Evolutionary conservation across 805 yeast species (phyloP).

Genomic region (Cyberlindnera americana): DNA sequence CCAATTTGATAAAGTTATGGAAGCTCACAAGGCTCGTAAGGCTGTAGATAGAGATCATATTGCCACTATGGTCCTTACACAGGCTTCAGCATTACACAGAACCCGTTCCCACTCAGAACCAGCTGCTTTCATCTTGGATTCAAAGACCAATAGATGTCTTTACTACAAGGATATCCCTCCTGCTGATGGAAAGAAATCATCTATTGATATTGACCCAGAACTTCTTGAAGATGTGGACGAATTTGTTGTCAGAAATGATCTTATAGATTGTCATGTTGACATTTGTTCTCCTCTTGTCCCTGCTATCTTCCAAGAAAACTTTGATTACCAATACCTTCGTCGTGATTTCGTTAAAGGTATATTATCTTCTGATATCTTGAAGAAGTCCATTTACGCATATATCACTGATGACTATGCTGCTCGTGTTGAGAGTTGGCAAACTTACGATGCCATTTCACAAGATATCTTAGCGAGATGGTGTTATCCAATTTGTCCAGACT

Average conservation of each 20-base stretch:
- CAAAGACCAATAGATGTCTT: slow-evolving; percentile 68
- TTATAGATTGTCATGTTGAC: slow-evolving; percentile 95
- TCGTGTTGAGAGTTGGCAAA: slow-evolving; percentile 92
- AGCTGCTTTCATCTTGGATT: slow-evolving; percentile 80
- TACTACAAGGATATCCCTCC: slow-evolving; percentile 77
- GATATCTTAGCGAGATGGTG: slow-evolving; percentile 90
- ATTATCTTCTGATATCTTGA: slow-evolving; percentile 81
- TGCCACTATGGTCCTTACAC: slow-evolving; percentile 88
- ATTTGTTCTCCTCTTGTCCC: slow-evolving; percentile 94
- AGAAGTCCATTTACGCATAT: slow-evolving; percentile 87
- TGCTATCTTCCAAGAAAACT: slow-evolving; percentile 92
- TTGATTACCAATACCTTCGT: slow-evolving; percentile 86
- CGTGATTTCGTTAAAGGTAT: slow-evolving; percentile 89
- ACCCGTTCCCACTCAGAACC: slow-evolving; percentile 79
- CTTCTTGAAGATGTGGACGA: slow-evolving; percentile 70
- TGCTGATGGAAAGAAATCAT: slow-evolving; percentile 38
- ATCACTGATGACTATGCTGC: slow-evolving; percentile 80
- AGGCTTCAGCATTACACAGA: slow-evolving; percentile 80
- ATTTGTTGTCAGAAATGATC: slow-evolving; percentile 80
- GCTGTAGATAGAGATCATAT: slow-evolving; percentile 83
- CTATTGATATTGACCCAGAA: slow-evolving; percentile 77
- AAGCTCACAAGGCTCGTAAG: slow-evolving; percentile 68
- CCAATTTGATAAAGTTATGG: slow-evolving; percentile 69
- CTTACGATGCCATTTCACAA: slow-evolving; percentile 87
- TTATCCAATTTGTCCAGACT: slow-evolving; percentile 87